phyloP scores from a whole-genome alignment of 2,329 filamentous ascomycete species.

The Coniochaeta pulveracea region DNA sequence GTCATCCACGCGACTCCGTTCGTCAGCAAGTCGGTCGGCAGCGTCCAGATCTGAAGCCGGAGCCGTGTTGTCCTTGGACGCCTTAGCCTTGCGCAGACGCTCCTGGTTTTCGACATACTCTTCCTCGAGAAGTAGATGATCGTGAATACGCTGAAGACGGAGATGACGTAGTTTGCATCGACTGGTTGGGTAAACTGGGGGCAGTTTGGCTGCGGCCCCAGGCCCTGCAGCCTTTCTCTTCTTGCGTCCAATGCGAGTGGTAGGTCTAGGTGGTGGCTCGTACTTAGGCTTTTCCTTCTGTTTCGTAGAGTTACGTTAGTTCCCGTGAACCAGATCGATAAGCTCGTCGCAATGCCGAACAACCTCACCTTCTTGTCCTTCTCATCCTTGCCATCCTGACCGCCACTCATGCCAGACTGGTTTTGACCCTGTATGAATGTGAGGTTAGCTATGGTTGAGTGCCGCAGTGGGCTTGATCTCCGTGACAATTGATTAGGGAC shows the following conservation, averaged over 20 bases:
- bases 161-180: constrained; percentile 95
- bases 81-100: constrained; percentile 84
- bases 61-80: constrained; percentile 56
- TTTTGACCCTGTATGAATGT: constrained; percentile 50
- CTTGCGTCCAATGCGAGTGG: constrained; percentile 92
- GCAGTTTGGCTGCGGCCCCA: constrained; percentile 90
- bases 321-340: neutral
- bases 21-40: constrained; percentile 80
- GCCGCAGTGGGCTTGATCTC: no score
- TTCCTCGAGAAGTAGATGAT: constrained; percentile 91
- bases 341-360: no score
- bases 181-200: constrained; percentile 86
- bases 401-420: constrained; percentile 76
- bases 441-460: no score
- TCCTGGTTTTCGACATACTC: constrained; percentile 99
- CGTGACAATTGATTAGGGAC: no score
- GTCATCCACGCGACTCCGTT: constrained; percentile 89
- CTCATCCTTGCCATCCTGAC: constrained; percentile 67
- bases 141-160: constrained; percentile 97
- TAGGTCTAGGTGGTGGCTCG: constrained; percentile 93
- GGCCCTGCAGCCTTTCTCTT: constrained; percentile 94
- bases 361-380: constrained; percentile 92
- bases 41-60: constrained; percentile 62
- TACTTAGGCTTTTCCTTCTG: constrained; percentile 99
- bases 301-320: constrained; percentile 9